These are phyloP conservation scores for Saccharomycopsis sp. DNA, from an alignment of 805 yeast genomes.

Conservation along the genomic window DNA sequence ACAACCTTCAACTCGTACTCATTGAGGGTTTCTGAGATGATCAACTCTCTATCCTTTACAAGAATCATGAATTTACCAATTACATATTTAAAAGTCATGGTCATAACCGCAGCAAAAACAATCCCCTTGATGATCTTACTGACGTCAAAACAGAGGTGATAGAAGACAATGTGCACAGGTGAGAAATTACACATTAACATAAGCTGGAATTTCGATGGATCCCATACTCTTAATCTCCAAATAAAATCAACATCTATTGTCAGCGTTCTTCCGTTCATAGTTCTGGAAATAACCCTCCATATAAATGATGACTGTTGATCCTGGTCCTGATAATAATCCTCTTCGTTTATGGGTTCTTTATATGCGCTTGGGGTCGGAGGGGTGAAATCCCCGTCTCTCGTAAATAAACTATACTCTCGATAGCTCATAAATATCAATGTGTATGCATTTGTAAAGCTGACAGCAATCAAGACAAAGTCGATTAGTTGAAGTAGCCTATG, in stretches of 20 bases:
- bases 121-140: constrained; percentile 30
- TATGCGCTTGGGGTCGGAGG: constrained; percentile 13
- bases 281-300: not conserved
- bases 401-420: constrained; percentile 7
- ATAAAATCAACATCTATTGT: not conserved
- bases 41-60: constrained; percentile 51
- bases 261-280: not conserved
- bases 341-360: constrained; percentile 1
- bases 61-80: constrained; percentile 40
- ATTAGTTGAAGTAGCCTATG: not conserved
- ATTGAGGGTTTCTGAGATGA: constrained; percentile 52
- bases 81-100: constrained; percentile 31
- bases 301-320: not conserved
- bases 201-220: constrained; percentile 53
- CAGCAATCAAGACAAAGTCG: not conserved
- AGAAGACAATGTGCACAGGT: constrained; percentile 45
- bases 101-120: constrained; percentile 32
- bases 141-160: constrained; percentile 29
- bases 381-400: not conserved
- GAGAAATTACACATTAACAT: constrained; percentile 48
- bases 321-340: not conserved
- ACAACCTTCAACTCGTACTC: constrained; percentile 62
- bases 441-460: constrained; percentile 4
- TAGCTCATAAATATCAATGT: not conserved
- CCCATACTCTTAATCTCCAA: constrained; percentile 62